A percentile compares a stretch with the other conserved stretches of the same genome.
Conservation (phyloP, 2,329 filamentous ascomycete genomes). For the Hypomyces rosellus region DNA sequence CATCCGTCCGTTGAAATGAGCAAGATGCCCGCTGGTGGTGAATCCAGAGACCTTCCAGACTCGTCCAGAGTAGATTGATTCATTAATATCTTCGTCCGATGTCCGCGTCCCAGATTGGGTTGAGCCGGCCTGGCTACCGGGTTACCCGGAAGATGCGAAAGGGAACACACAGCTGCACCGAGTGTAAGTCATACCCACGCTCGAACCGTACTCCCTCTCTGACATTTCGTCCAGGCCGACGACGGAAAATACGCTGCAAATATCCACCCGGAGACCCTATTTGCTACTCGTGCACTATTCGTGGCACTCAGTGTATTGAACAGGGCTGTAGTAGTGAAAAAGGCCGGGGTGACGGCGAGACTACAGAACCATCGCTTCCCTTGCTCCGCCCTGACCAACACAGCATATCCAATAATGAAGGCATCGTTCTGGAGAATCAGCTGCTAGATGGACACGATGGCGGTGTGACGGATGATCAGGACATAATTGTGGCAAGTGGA, state of each 20-base stretch:
- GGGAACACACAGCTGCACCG: constrained; percentile 21
- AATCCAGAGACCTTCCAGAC: not conserved
- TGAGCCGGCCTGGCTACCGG: not conserved
- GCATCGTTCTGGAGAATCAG: not conserved
- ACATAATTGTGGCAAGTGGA: not conserved
- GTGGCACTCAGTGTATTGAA: constrained; percentile 11
- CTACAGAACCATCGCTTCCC: no score
- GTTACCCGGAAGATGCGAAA: constrained; percentile 18
- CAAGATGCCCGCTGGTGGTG: not conserved
- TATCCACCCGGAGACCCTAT: constrained; percentile 31
- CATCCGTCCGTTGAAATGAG: not conserved
- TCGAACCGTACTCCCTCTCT: not conserved
- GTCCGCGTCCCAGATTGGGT: not conserved
- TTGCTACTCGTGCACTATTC: constrained; percentile 33
- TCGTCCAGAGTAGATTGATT: not conserved
- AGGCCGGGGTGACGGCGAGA: not conserved
- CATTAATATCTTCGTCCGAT: constrained; percentile 1
- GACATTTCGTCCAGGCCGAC: constrained; percentile 28
- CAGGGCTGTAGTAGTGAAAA: constrained; percentile 8
- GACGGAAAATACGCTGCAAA: constrained; percentile 41
- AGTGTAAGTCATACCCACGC: constrained; percentile 15
- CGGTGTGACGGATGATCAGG: not conserved
- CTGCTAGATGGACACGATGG: not conserved
- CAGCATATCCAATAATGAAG: not conserved
- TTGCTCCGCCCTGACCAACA: not conserved